phyloP scores from a whole-genome alignment of 2,329 filamentous ascomycete genomes.

The Neonectria sp. region DNA sequence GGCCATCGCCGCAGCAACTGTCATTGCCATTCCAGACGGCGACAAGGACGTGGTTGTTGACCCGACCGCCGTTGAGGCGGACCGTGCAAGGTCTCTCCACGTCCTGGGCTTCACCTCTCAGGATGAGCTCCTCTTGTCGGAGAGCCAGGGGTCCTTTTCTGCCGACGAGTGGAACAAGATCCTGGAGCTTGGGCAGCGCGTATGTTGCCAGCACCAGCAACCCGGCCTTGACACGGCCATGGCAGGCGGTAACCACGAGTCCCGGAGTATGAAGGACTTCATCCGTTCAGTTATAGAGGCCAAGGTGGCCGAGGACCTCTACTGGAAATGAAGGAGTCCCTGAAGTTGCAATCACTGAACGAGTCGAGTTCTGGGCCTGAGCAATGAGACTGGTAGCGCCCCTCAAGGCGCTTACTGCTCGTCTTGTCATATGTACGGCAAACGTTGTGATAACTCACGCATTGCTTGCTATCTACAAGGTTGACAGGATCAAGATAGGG shows the following conservation, averaged over 20 bases:
- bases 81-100: constrained; percentile 79
- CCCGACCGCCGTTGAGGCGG: constrained; percentile 75
- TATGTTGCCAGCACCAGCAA: constrained; percentile 70
- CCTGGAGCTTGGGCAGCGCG: constrained; percentile 73
- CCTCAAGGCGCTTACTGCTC: constrained; percentile 28
- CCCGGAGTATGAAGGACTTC: constrained; percentile 70
- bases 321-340: constrained; percentile 66
- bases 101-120: constrained; percentile 86
- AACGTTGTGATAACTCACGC: constrained; percentile 7
- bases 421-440: constrained; percentile 12
- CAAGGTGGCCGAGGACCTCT: constrained; percentile 67
- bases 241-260: constrained; percentile 59
- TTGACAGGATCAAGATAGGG: constrained; percentile 6
- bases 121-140: constrained; percentile 80
- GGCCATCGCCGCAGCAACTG: constrained; percentile 76
- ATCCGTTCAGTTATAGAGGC: constrained; percentile 73
- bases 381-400: constrained; percentile 23
- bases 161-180: constrained; percentile 82
- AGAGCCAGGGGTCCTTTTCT: constrained; percentile 87
- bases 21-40: constrained; percentile 70
- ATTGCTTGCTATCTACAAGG: constrained; percentile 11
- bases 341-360: constrained; percentile 21
- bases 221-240: constrained; percentile 60
- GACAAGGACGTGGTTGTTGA: constrained; percentile 65
- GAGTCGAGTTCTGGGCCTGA: constrained; percentile 22